Conservation (phyloP, 306 rosid species). For the Prunus salicina region DNA sequence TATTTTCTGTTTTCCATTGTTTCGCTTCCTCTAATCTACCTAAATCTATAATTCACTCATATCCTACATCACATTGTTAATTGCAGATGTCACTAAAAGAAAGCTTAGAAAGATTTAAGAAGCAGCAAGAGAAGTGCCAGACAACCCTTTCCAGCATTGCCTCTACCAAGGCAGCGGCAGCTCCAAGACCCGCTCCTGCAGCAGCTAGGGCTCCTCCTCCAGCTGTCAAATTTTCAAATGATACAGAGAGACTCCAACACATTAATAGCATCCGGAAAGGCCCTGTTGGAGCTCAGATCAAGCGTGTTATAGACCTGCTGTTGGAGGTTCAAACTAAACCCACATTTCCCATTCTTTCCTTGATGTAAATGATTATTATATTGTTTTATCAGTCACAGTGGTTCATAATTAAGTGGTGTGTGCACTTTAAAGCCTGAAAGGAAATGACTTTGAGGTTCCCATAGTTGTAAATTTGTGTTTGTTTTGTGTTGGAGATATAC, state of each 20-base stretch:
- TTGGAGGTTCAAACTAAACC: constrained; percentile 49
- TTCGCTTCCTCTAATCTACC: too few relatives aligned
- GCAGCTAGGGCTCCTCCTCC: constrained; percentile 45
- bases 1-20: too few relatives aligned
- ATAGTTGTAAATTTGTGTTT: not conserved
- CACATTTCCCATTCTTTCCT: not conserved
- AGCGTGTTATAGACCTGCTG: constrained; percentile 78
- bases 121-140: constrained; percentile 70
- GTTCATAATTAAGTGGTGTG: not conserved
- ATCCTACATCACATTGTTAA: not conserved
- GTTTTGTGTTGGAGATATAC: not conserved
- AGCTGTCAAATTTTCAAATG: constrained; percentile 77
- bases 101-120: constrained; percentile 59
- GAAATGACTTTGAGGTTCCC: not conserved
- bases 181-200: constrained; percentile 30
- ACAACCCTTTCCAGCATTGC: constrained; percentile 67
- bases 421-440: not conserved
- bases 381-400: not conserved
- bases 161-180: constrained; percentile 30
- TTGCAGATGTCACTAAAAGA: constrained; percentile 65
- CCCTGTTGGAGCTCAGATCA: constrained; percentile 92
- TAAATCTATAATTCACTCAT: too few relatives aligned
- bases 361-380: not conserved
- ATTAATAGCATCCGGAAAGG: constrained; percentile 71
- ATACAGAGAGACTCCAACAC: constrained; percentile 91